These are phyloP conservation scores for Bruguiera parviflora DNA, from an alignment of 345 rosid genomes.

Conservation along the genomic window DNA sequence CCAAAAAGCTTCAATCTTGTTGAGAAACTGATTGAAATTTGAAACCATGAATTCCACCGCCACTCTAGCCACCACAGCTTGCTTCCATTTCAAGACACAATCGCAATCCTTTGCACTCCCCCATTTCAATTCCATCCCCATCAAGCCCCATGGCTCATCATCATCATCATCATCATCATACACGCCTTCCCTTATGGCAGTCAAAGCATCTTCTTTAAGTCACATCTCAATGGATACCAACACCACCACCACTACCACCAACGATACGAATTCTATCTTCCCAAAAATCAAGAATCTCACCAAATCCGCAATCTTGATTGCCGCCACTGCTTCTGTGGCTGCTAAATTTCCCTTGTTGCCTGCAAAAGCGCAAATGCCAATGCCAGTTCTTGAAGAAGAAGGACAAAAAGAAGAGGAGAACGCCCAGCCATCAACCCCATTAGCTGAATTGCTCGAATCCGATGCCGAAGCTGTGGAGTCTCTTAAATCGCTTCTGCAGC, in stretches of 20 bases:
- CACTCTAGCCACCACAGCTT: too few species aligned
- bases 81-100: too few species aligned
- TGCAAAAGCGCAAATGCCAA: conserved; percentile 58
- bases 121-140: too few species aligned
- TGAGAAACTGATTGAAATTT: too few species aligned
- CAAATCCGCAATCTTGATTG: conserved; percentile 51
- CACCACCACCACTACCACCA: background rate
- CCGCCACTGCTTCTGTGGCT: conserved; percentile 46
- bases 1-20: too few species aligned
- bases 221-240: too few species aligned
- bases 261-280: conserved; percentile 4
- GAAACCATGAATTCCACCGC: too few species aligned
- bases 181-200: too few species aligned
- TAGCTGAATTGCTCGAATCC: conserved; percentile 47
- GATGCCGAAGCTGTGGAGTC: conserved; percentile 49
- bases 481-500: conserved; percentile 54
- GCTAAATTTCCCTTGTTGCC: conserved; percentile 39
- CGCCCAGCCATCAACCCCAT: conserved; percentile 23
- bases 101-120: too few species aligned
- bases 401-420: conserved; percentile 5
- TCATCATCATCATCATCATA: too few species aligned
- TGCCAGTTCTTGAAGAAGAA: conserved; percentile 14
- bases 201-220: too few species aligned
- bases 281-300: conserved; percentile 43
- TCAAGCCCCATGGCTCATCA: too few species aligned